Conservation (phyloP, 768 basidiomycete genomes). For the Leucocoprinus sp. region DNA sequence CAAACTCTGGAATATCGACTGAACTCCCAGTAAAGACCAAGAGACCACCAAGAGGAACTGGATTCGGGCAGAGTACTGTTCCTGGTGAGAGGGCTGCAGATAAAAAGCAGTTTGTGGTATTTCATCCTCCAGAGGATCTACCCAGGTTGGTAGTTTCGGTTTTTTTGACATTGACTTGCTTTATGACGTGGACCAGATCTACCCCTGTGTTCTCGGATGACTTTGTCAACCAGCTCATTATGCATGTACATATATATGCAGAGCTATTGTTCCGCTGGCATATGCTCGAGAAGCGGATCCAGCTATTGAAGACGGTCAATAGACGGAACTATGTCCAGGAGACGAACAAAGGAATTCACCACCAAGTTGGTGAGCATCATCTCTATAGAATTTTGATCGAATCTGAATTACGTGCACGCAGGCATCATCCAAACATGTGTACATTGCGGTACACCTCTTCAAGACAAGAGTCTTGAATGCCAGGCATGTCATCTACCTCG, state of each 20-base stretch:
- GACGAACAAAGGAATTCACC: conserved; percentile 16
- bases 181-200: conserved; percentile 13
- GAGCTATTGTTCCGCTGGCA: conserved; percentile 73
- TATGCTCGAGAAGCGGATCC: conserved; percentile 59
- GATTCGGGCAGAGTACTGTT: conserved; percentile 16
- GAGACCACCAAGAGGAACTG: conserved; percentile 31
- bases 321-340: conserved; percentile 14
- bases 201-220: conserved; percentile 26
- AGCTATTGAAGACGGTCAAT: conserved; percentile 61
- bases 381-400: neutral
- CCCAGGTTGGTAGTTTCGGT: conserved; percentile 17
- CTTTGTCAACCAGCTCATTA: conserved; percentile 33
- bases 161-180: conserved; percentile 7
- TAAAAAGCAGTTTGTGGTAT: conserved; percentile 26
- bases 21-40: conserved; percentile 19
- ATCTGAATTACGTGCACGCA: conserved; percentile 14
- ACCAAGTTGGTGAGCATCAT: conserved; percentile 28
- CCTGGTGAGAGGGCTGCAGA: conserved; percentile 10
- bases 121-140: conserved; percentile 22
- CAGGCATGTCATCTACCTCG: conserved; percentile 33
- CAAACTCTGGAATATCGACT: conserved; percentile 20
- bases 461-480: conserved; percentile 31
- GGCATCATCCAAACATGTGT: conserved; percentile 37
- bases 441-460: conserved; percentile 29
- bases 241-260: conserved; percentile 64